Evolutionary conservation across 768 basidiomycete species (phyloP).

Genomic region (Pisolithus orientalis): DNA sequence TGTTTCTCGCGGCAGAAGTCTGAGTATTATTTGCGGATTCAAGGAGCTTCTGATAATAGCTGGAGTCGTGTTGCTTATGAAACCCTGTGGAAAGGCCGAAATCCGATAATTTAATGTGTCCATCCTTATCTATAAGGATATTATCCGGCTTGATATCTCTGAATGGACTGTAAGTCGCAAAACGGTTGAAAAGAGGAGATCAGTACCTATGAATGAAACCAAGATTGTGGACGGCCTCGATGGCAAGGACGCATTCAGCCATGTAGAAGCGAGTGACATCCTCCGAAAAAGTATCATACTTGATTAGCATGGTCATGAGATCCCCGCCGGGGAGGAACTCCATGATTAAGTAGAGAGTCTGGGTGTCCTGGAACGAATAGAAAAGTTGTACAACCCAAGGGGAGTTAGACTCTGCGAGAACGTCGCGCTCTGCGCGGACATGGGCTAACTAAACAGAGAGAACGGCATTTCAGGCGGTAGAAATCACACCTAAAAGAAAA

Average conservation of each 20-base stretch:
- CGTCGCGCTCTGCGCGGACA: conserved; percentile 95
- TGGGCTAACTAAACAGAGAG: conserved; percentile 70
- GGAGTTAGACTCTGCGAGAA: conserved; percentile 92
- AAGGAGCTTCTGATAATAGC: conserved; percentile 86
- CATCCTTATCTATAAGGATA: conserved; percentile 84
- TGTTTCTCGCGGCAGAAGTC: conserved; percentile 65
- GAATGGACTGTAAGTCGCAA: conserved; percentile 8
- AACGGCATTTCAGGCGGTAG: conserved; percentile 3
- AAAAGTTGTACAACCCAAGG: conserved; percentile 95
- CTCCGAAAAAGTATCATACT: conserved; percentile 98
- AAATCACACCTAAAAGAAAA: not conserved
- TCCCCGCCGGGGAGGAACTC: conserved; percentile 98
- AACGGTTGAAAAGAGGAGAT: not conserved
- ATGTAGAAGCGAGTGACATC: conserved; percentile 98
- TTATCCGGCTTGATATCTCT: conserved; percentile 99
- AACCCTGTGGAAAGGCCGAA: conserved; percentile 99
- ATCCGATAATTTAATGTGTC: conserved; percentile 96
- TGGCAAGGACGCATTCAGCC: conserved; percentile 96
- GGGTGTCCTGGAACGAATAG: conserved; percentile 96
- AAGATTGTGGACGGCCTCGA: conserved; percentile 94
- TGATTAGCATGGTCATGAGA: conserved; percentile 99
- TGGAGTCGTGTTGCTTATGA: conserved; percentile 95
- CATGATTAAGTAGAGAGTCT: conserved; percentile 96
- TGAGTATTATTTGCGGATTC: conserved; percentile 52
- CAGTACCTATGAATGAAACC: conserved; percentile 93